Percentiles rank a stretch among this genome's conserved stretches.
phyloP scores from a whole-genome alignment of 306 rosid species.

The Cucurbita ficifolia region DNA sequence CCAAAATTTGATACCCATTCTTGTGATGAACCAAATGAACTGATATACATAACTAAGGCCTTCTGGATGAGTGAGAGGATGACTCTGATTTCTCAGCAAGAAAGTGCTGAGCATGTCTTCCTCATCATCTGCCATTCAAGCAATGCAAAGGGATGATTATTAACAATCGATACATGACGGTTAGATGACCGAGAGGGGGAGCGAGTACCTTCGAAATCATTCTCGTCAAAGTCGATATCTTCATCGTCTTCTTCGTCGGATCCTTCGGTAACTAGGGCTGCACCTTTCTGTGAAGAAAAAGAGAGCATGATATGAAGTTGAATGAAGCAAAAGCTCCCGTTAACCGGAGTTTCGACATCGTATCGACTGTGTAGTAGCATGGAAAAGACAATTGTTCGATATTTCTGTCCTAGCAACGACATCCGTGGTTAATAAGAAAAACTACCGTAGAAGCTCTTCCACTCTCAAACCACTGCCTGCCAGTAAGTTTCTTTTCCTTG shows the following conservation, averaged over 20 bases:
- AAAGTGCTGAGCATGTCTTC: constrained; percentile 97
- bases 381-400: neutral
- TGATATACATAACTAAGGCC: constrained; percentile 23
- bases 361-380: neutral
- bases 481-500: constrained; percentile 81
- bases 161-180: neutral
- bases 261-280: constrained; percentile 37
- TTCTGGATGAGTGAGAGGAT: constrained; percentile 44
- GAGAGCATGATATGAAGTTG: neutral
- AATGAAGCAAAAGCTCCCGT: neutral
- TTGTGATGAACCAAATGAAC: neutral
- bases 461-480: constrained; percentile 97
- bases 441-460: constrained; percentile 62
- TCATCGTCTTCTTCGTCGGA: constrained; percentile 69
- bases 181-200: neutral
- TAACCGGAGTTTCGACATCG: neutral
- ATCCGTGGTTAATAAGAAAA: neutral
- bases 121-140: constrained; percentile 56
- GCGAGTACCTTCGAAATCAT: constrained; percentile 73
- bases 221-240: constrained; percentile 78
- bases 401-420: neutral
- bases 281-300: constrained; percentile 46
- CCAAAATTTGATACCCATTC: constrained; percentile 3
- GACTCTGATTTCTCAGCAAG: constrained; percentile 81
- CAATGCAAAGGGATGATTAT: neutral